Conservation (phyloP, 2,329 filamentous ascomycete species). For the Paecilomyces variotii region DNA sequence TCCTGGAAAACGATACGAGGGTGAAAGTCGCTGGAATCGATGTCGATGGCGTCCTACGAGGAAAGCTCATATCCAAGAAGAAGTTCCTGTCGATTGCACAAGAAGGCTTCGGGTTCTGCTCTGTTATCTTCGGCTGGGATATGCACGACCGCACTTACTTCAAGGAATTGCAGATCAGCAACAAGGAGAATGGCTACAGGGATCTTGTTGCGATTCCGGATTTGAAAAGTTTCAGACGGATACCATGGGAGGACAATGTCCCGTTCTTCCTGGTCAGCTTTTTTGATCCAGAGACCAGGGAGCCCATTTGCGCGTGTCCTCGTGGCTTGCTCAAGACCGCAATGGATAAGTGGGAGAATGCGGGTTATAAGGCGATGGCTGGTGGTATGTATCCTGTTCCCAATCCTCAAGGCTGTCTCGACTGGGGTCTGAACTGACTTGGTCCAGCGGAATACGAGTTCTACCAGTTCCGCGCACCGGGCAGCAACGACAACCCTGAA, state of each 20-base stretch:
- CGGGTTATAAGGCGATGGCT: constrained; percentile 77
- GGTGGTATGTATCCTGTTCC: constrained; percentile 56
- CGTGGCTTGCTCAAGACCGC: constrained; percentile 64
- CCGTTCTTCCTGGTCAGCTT: constrained; percentile 83
- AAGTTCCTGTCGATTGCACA: constrained; percentile 82
- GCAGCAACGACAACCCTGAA: constrained; percentile 40
- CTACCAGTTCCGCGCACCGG: constrained; percentile 74
- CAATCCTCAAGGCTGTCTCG: background rate
- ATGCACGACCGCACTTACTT: constrained; percentile 93
- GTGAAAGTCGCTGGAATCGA: constrained; percentile 87
- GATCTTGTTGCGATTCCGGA: constrained; percentile 80
- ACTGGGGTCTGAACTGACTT: constrained; percentile 6
- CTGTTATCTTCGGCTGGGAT: constrained; percentile 91
- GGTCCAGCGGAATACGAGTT: constrained; percentile 82
- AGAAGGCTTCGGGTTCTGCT: constrained; percentile 86
- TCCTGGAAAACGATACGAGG: constrained; percentile 63
- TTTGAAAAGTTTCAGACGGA: constrained; percentile 66
- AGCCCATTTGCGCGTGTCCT: constrained; percentile 69
- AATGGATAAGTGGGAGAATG: constrained; percentile 56
- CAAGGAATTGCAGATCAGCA: constrained; percentile 76
- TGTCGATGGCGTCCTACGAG: constrained; percentile 77
- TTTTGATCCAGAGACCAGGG: constrained; percentile 66
- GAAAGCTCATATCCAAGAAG: constrained; percentile 85
- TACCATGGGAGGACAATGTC: constrained; percentile 83
- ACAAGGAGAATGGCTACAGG: constrained; percentile 81